Evolutionary conservation across 768 basidiomycete species (phyloP), one percentile per base, ranked within the genome.

Genomic region (Lactarius hatsudake): DNA sequence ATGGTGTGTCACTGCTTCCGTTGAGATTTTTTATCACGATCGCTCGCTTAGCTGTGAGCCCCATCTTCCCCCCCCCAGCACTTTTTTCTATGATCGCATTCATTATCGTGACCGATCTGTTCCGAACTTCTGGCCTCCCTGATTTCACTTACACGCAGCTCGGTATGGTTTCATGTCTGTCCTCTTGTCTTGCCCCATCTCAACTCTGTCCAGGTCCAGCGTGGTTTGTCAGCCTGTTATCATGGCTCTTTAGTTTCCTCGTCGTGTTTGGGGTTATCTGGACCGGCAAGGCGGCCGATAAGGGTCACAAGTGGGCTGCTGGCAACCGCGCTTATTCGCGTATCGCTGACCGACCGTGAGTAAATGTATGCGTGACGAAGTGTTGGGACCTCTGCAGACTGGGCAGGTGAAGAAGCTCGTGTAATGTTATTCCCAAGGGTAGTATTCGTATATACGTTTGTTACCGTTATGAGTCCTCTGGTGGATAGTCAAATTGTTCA

Each of bases 401-500:
- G 10, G 17, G 0, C 15, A 17, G 13, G 28, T 57, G 15, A 51
- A 26, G n/a, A 48, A 12, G 23, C n/a, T 53, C 56, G 18, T 61
- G 51, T 34, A 30, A 43, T 38, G 13, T 54, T 20, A 30, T 55
- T 13, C 15, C 66, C n/a, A 12, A 64, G 61, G 43, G 60, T 64
- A 59, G 51, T 56, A 15, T 51, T 8, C 18, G 18, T 64, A 62
- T 56, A 57, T 67, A 71, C 62, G 61, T 36, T 43, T n/a, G 34
- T 45, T 38, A 38, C 61, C 28, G 23, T 59, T 67, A 74, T n/a
- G 72, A 71, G 5, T 81, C 80, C 32, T 87, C 87, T 17, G 83
- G 82, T 0, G 90, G 90, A 73, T 91, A 94, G 75, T 93, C 92
- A 20, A 91, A 88, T 68, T 90, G 82, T 70, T 94, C 92, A 70